Percentiles rank a stretch among this genome's conserved stretches.
Conservation (phyloP, 2,329 filamentous ascomycete genomes). For the Aureobasidium sp. region DNA sequence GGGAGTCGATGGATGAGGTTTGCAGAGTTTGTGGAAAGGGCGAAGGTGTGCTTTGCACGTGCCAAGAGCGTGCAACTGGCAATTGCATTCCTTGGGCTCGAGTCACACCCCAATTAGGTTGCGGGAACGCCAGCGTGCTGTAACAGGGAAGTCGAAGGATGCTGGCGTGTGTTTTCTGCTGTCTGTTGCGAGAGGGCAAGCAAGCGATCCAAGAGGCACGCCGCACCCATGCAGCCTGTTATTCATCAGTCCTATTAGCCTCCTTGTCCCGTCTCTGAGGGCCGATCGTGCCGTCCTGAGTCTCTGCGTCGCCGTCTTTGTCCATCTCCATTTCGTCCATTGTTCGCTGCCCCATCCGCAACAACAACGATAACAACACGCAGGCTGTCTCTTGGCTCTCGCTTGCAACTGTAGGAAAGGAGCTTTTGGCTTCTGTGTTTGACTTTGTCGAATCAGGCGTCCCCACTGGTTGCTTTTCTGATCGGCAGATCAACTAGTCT, state of each 20-base stretch:
- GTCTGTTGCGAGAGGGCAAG: background rate
- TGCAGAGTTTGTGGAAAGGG: background rate
- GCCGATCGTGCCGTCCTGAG: background rate
- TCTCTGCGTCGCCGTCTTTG: background rate
- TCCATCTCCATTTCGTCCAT: background rate
- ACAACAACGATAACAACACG: background rate
- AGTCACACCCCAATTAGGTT: background rate
- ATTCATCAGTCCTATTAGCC: background rate
- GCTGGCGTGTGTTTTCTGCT: background rate
- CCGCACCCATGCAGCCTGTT: background rate
- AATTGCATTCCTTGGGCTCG: background rate
- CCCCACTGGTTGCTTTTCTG: constrained; percentile 1
- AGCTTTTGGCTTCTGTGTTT: no score
- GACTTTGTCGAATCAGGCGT: background rate
- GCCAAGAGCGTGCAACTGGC: background rate
- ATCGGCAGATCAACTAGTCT: constrained; percentile 7
- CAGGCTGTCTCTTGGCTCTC: background rate
- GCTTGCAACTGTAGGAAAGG: background rate
- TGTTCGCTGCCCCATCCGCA: background rate
- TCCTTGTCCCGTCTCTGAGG: background rate
- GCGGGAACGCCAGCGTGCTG: background rate
- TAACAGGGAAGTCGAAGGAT: background rate
- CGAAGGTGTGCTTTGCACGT: background rate
- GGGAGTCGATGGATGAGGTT: background rate
- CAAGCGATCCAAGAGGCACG: background rate